Percentiles rank a stretch among this genome's conserved stretches.
phyloP scores from a whole-genome alignment of 164 flowering plant species.

The Buxus sempervirens region DNA sequence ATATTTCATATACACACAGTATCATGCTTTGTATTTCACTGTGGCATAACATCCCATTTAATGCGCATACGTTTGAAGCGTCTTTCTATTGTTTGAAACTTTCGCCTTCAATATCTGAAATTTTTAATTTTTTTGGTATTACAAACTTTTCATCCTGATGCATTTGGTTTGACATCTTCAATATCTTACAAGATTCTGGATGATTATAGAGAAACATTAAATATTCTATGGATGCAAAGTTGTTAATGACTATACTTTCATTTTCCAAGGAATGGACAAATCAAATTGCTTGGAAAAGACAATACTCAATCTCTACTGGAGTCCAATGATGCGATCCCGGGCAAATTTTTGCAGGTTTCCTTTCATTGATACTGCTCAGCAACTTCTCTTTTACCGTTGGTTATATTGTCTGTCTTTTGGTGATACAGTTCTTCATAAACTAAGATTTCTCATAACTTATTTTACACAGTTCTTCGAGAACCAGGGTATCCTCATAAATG shows the following conservation, averaged over 20 bases:
- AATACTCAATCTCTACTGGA: slow-evolving; percentile 67
- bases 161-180: neutral
- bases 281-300: slow-evolving; percentile 72
- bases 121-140: no score
- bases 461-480: slow-evolving; percentile 70
- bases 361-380: neutral
- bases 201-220: no score
- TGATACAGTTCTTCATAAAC: neutral
- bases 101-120: neutral
- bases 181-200: neutral
- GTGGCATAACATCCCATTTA: neutral
- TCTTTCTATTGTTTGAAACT: neutral
- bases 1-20: no score
- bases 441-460: slow-evolving; percentile 7
- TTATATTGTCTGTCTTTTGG: neutral
- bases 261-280: slow-evolving; percentile 65
- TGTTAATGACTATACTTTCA: neutral
- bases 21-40: neutral
- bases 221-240: neutral
- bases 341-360: slow-evolving; percentile 74
- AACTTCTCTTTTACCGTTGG: neutral
- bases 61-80: neutral
- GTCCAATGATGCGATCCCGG: slow-evolving; percentile 47
- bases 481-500: slow-evolving; percentile 67
- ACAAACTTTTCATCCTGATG: neutral